phyloP scores from a whole-genome alignment of 1,284 basidiomycete species.

The Amylostereum areolatum region DNA sequence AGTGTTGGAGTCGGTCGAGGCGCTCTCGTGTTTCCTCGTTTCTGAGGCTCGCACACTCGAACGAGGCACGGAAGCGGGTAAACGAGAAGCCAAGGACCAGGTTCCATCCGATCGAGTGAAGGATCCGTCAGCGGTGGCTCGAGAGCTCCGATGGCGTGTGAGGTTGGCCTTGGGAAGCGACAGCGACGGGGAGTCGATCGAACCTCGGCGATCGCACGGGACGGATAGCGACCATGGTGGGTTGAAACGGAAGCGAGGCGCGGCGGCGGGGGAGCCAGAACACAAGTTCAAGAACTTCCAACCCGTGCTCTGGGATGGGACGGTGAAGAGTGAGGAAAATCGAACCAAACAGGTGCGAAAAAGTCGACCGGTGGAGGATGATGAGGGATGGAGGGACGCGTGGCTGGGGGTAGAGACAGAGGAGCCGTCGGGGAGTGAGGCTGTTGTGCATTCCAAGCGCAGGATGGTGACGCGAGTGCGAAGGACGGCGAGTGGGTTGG shows the following conservation, averaged over 20 bases:
- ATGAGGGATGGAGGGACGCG: constrained; percentile 26
- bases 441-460: too few species aligned
- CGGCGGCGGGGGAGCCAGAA: constrained; percentile 25
- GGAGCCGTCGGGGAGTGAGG: too few species aligned
- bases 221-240: constrained; percentile 1
- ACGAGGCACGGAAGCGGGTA: constrained; percentile 50
- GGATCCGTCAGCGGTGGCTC: constrained; percentile 70
- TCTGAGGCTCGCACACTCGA: constrained; percentile 69
- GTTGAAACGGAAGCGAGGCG: constrained; percentile 50
- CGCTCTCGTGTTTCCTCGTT: constrained; percentile 76
- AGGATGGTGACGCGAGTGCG: constrained; percentile 41
- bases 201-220: constrained; percentile 18
- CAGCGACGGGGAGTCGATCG: constrained; percentile 60
- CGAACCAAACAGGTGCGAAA: constrained; percentile 27
- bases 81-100: constrained; percentile 72
- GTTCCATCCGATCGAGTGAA: constrained; percentile 77
- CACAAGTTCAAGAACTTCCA: constrained; percentile 57
- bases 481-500: constrained; percentile 47
- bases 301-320: constrained; percentile 57
- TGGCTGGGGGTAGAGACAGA: constrained; percentile 22
- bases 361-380: constrained; percentile 27
- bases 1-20: constrained; percentile 65
- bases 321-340: constrained; percentile 37
- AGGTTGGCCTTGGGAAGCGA: constrained; percentile 56
- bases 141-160: constrained; percentile 80